phyloP scores from a whole-genome alignment of 495 filamentous ascomycete species.

The Rostrohypoxylon terebratum region DNA sequence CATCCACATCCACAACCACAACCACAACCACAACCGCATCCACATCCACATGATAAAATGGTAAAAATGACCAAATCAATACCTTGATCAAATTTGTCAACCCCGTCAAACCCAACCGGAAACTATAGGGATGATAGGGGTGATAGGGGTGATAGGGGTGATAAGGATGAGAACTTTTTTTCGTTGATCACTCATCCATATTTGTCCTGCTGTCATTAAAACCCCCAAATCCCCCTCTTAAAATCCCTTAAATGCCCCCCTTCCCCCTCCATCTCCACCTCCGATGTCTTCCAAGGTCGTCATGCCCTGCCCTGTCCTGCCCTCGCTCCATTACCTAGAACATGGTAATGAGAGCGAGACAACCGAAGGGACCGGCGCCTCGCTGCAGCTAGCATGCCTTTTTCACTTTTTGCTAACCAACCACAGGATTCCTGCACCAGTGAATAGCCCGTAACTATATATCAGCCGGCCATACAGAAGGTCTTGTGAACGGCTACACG shows the following conservation, averaged over 20 bases:
- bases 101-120: conserved; percentile 14
- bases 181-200: conserved; percentile 31
- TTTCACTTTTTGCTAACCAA: conserved; percentile 36
- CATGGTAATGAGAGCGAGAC: conserved; percentile 33
- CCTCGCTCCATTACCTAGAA: conserved; percentile 13
- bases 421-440: conserved; percentile 30
- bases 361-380: conserved; percentile 34
- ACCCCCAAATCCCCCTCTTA: conserved; percentile 5
- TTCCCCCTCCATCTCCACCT: conserved; percentile 10
- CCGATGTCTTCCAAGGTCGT: neutral
- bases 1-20: neutral
- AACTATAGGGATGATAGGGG: neutral
- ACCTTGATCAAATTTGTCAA: conserved; percentile 14
- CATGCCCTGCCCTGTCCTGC: conserved; percentile 10
- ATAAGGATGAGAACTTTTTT: conserved; percentile 9
- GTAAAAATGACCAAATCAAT: conserved; percentile 7
- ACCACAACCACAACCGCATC: no score
- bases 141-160: no score
- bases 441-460: conserved; percentile 29
- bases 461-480: conserved; percentile 35
- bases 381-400: conserved; percentile 41
- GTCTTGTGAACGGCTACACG: conserved; percentile 38
- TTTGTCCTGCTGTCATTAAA: conserved; percentile 15
- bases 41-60: conserved; percentile 38
- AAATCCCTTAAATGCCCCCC: conserved; percentile 10